Conservation (phyloP, 2,329 filamentous ascomycete species). For the Aureobasidium musti region DNA sequence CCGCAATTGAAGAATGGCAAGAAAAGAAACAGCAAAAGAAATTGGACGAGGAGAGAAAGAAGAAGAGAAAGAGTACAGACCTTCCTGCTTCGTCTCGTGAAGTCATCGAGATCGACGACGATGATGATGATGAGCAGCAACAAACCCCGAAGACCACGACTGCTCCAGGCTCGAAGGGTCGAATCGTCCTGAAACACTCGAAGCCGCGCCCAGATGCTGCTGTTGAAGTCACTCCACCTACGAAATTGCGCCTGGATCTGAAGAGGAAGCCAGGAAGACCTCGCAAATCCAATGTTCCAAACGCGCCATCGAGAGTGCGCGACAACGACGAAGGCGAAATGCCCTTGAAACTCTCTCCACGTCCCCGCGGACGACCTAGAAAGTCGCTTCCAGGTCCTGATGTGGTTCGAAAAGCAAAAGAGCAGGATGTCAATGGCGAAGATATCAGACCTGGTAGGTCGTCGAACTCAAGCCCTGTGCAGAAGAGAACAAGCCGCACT, state of each 20-base stretch:
- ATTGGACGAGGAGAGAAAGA: constrained; percentile 3
- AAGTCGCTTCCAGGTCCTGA: not conserved
- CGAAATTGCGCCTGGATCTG: not conserved
- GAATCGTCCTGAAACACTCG: not conserved
- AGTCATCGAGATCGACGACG: not conserved
- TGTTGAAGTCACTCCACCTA: not conserved
- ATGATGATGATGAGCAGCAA: not conserved
- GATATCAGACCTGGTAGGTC: not conserved
- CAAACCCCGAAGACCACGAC: not conserved
- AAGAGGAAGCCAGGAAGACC: not conserved
- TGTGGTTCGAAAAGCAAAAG: not conserved
- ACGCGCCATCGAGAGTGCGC: not conserved
- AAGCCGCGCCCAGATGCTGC: not conserved
- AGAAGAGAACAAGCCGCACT: not conserved
- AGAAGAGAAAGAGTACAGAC: not conserved
- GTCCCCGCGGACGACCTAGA: not conserved
- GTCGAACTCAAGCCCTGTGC: not conserved
- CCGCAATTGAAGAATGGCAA: constrained; percentile 44
- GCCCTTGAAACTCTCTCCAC: not conserved
- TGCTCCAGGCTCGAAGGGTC: not conserved
- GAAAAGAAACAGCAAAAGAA: constrained; percentile 33
- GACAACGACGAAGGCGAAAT: not conserved
- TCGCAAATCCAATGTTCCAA: not conserved
- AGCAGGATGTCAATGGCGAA: not conserved
- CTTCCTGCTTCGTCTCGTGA: not conserved